Percentiles rank a stretch among this genome's conserved stretches.
Conservation (phyloP, 2,329 filamentous ascomycete species). For the Laburnicola sp. region DNA sequence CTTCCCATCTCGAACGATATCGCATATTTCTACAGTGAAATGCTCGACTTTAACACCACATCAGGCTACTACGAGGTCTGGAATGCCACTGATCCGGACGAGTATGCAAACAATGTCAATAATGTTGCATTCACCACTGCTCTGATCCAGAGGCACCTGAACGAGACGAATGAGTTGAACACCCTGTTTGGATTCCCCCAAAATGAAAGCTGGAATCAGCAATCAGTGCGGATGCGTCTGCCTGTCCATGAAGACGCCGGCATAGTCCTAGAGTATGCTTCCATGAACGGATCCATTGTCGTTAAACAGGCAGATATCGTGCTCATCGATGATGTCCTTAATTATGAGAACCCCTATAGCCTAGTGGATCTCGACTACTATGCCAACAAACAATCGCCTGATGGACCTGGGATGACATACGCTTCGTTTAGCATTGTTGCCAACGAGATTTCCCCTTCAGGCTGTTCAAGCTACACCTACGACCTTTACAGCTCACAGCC, state of each 20-base stretch:
- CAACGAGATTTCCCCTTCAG: slow-evolving; percentile 65
- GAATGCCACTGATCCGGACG: slow-evolving; percentile 72
- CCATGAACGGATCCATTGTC: slow-evolving; percentile 66
- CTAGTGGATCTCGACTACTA: slow-evolving; percentile 68
- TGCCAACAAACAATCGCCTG: slow-evolving; percentile 66
- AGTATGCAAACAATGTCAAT: slow-evolving; percentile 68
- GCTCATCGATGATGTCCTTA: slow-evolving; percentile 65
- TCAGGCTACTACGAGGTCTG: slow-evolving; percentile 33
- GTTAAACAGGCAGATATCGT: slow-evolving; percentile 75
- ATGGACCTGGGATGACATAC: slow-evolving; percentile 73
- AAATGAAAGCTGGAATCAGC: slow-evolving; percentile 63
- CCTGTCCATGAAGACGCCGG: slow-evolving; percentile 57
- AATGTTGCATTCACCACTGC: slow-evolving; percentile 72
- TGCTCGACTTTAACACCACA: slow-evolving; percentile 61
- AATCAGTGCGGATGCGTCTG: slow-evolving; percentile 60
- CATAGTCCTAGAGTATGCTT: slow-evolving; percentile 66
- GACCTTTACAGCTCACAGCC: slow-evolving; percentile 65
- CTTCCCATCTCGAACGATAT: slow-evolving; percentile 67
- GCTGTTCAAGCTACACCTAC: slow-evolving; percentile 71
- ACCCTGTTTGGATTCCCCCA: slow-evolving; percentile 56
- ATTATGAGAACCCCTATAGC: slow-evolving; percentile 60
- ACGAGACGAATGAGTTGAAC: slow-evolving; percentile 61
- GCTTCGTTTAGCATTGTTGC: slow-evolving; percentile 69
- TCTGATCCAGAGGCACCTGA: slow-evolving; percentile 60
- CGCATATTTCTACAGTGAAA: slow-evolving; percentile 63